Evolutionary conservation across 2,329 filamentous ascomycete species (phyloP).

Genomic region (Cercospora sesami): DNA sequence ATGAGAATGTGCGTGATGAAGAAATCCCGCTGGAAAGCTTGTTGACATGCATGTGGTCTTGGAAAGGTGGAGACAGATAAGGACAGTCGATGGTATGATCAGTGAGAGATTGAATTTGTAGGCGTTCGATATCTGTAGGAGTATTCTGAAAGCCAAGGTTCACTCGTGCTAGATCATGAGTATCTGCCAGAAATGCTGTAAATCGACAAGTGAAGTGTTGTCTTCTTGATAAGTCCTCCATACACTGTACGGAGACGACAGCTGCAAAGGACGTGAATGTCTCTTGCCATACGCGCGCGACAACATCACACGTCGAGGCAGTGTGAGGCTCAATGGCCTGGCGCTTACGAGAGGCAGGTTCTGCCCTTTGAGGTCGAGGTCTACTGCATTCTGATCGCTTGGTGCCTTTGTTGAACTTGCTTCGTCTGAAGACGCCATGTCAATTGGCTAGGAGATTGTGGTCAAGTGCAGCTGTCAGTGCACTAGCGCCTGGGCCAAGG

Average conservation of each 20-base stretch:
- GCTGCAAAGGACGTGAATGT: not conserved
- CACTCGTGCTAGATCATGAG: not conserved
- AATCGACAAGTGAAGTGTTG: not conserved
- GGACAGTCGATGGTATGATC: not conserved
- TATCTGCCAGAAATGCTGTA: not conserved
- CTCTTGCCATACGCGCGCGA: not conserved
- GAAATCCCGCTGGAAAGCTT: not conserved
- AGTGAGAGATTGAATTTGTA: not conserved
- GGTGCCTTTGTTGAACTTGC: not conserved
- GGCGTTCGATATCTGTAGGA: not conserved
- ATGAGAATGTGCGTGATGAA: not conserved
- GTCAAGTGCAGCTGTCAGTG: not conserved
- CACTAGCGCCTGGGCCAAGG: too few species aligned
- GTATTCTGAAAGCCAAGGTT: not conserved
- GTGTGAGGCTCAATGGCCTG: not conserved
- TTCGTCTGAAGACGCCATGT: not conserved
- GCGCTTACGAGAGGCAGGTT: not conserved
- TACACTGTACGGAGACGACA: not conserved
- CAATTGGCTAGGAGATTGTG: not conserved
- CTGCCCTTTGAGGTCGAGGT: not conserved
- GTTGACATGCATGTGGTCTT: not conserved
- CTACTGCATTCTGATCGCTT: not conserved
- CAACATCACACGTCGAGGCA: not conserved
- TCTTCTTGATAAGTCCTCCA: not conserved
- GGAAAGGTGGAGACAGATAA: not conserved